Evolutionary conservation across 2,329 filamentous ascomycete species (phyloP).

Genomic region (Botrytis elliptica): DNA sequence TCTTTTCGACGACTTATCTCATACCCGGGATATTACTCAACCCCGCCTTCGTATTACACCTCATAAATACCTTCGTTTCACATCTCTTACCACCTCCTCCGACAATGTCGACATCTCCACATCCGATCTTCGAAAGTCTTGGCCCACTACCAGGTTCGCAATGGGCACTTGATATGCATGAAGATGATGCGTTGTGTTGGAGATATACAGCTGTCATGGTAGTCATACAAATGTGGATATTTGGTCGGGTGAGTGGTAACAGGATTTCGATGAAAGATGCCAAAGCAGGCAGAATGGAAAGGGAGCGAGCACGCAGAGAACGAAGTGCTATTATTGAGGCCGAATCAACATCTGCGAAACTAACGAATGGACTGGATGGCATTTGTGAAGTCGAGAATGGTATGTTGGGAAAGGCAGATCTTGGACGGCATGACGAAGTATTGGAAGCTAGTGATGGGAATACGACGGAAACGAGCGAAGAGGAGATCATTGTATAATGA

Average conservation of each 20-base stretch:
- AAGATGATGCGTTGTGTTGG: conserved; percentile 42
- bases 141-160: conserved; percentile 36
- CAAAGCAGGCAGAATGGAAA: conserved; percentile 29
- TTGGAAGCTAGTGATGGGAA: conserved; percentile 16
- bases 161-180: conserved; percentile 42
- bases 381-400: neutral
- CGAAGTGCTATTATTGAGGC: neutral
- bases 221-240: conserved; percentile 40
- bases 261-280: conserved; percentile 30
- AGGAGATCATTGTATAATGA: conserved; percentile 26
- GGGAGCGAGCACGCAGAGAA: conserved; percentile 25
- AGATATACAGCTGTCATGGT: conserved; percentile 43
- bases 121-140: conserved; percentile 36
- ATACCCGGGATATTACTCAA: conserved; percentile 43
- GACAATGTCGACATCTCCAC: conserved; percentile 34
- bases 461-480: conserved; percentile 27
- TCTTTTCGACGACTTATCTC: conserved; percentile 36
- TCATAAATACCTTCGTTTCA: conserved; percentile 43
- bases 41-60: conserved; percentile 42
- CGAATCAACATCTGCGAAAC: conserved; percentile 1
- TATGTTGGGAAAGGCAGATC: neutral
- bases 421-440: neutral
- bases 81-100: conserved; percentile 38
- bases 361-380: neutral
- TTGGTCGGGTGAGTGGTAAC: conserved; percentile 37